Evolutionary conservation across 2,329 filamentous ascomycete species (phyloP), one percentile per base, ranked within the genome.

Genomic region (Fusarium ramigenum): DNA sequence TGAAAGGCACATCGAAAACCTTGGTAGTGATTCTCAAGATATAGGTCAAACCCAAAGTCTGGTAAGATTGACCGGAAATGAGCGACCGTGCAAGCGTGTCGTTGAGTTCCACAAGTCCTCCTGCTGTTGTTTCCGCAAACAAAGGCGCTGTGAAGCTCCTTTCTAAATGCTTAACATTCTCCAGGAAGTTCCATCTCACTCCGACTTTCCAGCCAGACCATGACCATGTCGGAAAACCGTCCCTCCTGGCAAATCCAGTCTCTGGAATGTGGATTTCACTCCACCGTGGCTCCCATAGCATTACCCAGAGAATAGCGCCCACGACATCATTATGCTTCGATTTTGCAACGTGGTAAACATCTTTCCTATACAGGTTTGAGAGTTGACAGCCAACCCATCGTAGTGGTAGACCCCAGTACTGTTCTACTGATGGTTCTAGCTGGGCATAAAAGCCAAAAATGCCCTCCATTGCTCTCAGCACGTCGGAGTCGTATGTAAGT

Each of bases 161-260:
- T 30, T 49, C 46, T 7, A 49, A 4, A 6, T 49, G 9, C 2
- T 30, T 0, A 0, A n/a, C 0, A 2, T n/a, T 30, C 0, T 4
- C 3, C 19, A 49, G 16, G 19, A 4, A 49, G 3, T 9, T 49
- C 28, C 46, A 49, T 49, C 46, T 32, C 7, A 49, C 46, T n/a
- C 3, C 46, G 15, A n/a, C 46, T 3, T 49, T 49, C 46, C 28
- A 49, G 3, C 3, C 28, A 6, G 46, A 4, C 46, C 46, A 49
- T 3, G 46, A 49, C 46, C 46, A 49, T 2, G 46, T n/a, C 4
- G 46, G 46, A 32, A 30, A 30, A 1, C 28, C 19, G 2, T 4
- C 3, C 9, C 46, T 30, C 19, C 1, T 49, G 25, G 3, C 7
- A 9, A 49, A 4, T 0, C 28, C 46, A 30, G 46, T 30, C 28